Base-by-base conservation (phyloP, 352 stramenopile species). In the Globisporangium echinulatum region DNA sequence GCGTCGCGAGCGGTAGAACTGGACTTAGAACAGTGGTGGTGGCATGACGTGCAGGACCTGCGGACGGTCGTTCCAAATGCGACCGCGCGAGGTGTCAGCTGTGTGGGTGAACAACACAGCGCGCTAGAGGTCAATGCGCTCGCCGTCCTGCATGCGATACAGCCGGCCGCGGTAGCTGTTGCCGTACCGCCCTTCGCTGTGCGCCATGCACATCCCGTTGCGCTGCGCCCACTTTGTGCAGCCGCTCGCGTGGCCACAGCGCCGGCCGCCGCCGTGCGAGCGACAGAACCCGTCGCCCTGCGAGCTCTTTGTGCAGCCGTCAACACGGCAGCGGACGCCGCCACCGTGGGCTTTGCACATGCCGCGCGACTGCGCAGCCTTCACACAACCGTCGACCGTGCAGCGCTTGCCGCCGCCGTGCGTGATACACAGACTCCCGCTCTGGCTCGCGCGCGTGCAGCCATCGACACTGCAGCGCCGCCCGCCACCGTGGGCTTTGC, bases 401-500 rank as follows among this genome's bases (percentile, higher is more conserved):
- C 87, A 96, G 60, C 87, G 84, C 68, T 90, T 92, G 58, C 87
- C 87, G 38, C 87, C 87, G n/a, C 87, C 87, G 61, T 96, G 87
- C 15, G 75, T 87, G 62, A 93, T 93, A 49, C 84, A 93, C 37
- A 93, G 58, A 51, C 78, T 92, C 17, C 84, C 82, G 50, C 84
- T 91, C 63, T 93, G 84, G 51, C 80, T 91, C 38, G 82, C 80
- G 39, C 82, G 79, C 42, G 79, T 79, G 63, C 86, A 96, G 17
- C 82, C 82, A 3, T 93, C 82, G 1, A 93, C 82, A 33, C 75
- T 90, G 72, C 84, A 93, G 36, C 84, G 76, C 1, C 84, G 70
- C 7, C 83, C 83, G 52, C 82, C 82, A 47, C 82, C 82, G 59
- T 92, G 82, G 4, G 80, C 81, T 55, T 90, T 92, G 69, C 83